Conservation (phyloP, 305 asterid genomes). For the Plantago coronopus region DNA sequence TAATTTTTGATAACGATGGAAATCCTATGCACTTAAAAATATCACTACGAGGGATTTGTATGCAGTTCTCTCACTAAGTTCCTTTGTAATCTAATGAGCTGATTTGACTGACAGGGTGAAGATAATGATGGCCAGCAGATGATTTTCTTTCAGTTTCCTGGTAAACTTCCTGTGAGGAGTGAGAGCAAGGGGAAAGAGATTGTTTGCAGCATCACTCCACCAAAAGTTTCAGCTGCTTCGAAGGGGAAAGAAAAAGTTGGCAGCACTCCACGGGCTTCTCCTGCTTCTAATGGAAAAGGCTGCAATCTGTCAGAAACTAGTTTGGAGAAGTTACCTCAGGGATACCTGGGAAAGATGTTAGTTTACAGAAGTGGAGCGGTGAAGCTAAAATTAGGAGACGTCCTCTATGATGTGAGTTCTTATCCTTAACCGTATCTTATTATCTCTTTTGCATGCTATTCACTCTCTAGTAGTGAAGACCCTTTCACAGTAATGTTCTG, state of each 20-base stretch:
- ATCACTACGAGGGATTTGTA: background rate
- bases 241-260: constrained; percentile 39
- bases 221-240: constrained; percentile 16
- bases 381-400: constrained; percentile 65
- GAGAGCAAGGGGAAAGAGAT: constrained; percentile 33
- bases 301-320: constrained; percentile 13
- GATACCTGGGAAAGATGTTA: constrained; percentile 70
- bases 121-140: constrained; percentile 29
- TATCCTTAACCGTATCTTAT: constrained; percentile 12
- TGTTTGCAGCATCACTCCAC: constrained; percentile 18
- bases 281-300: constrained; percentile 1
- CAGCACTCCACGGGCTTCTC: constrained; percentile 12
- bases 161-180: constrained; percentile 37
- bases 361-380: constrained; percentile 74
- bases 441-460: background rate
- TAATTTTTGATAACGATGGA: no score
- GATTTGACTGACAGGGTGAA: constrained; percentile 36
- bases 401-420: constrained; percentile 59
- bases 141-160: constrained; percentile 52
- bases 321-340: constrained; percentile 50
- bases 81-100: constrained; percentile 9
- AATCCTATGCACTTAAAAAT: no score
- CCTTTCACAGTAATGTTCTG: no score
- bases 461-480: background rate
- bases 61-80: background rate